Conservation (phyloP, 176 grass and related monocot species). For the Eleusine coracana region DNA sequence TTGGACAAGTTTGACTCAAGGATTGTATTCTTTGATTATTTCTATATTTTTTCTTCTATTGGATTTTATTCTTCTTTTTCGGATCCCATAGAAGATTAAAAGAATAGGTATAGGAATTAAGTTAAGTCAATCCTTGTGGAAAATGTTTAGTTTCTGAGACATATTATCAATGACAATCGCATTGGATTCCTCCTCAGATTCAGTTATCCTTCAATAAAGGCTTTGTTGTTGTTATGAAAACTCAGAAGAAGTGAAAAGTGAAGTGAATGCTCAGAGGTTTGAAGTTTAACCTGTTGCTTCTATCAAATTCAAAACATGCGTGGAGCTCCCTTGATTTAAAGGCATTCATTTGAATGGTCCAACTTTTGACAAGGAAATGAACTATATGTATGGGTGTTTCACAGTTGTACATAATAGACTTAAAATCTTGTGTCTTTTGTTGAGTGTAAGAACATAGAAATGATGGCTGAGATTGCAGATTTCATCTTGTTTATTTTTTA, state of each 20-base stretch:
- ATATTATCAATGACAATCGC: not conserved
- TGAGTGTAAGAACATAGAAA: not conserved
- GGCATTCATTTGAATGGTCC: not conserved
- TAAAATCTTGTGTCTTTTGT: not conserved
- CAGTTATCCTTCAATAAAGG: conserved; percentile 3
- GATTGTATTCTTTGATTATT: too few relatives aligned
- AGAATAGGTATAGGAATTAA: too few relatives aligned
- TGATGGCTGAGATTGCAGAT: not conserved
- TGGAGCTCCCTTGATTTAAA: not conserved
- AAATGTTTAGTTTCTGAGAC: not conserved
- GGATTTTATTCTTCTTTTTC: too few relatives aligned
- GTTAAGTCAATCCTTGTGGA: not conserved
- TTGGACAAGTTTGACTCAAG: too few relatives aligned
- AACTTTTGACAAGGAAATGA: not conserved
- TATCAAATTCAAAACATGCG: not conserved
- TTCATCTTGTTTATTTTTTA: not conserved
- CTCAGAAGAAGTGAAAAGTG: not conserved
- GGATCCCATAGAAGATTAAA: too few relatives aligned
- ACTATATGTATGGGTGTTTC: too few relatives aligned
- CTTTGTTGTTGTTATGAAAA: not conserved
- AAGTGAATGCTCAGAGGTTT: not conserved
- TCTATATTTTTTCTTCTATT: too few relatives aligned
- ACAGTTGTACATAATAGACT: not conserved
- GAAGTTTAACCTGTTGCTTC: not conserved
- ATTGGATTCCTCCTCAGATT: conserved; percentile 6